Conservation (phyloP, 73 alveolate genomes). For the Blepharisma japonicum region DNA sequence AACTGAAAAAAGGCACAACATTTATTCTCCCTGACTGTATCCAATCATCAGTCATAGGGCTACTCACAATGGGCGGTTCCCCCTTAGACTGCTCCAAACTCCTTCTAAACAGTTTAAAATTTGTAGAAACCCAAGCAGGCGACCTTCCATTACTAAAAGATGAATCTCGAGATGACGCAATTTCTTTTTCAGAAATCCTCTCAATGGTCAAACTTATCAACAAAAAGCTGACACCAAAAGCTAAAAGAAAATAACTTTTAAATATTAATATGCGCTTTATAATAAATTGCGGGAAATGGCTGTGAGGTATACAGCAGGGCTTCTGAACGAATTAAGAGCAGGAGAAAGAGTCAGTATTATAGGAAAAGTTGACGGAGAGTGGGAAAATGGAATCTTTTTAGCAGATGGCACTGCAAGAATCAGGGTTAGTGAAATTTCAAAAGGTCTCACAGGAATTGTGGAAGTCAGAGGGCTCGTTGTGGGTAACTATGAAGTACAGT, state of each 20-base stretch:
- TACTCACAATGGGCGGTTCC: conserved; percentile 69
- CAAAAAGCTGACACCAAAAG: conserved; percentile 18
- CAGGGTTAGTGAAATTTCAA: background rate
- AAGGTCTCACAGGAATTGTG: background rate
- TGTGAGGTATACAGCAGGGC: background rate
- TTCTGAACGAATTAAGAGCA: background rate
- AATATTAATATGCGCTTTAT: background rate
- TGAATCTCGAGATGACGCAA: conserved; percentile 14
- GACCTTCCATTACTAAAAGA: background rate
- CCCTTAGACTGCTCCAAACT: conserved; percentile 35
- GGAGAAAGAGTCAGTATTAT: background rate
- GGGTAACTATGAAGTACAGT: background rate
- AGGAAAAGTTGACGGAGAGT: conserved; percentile 16
- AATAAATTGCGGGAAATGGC: conserved; percentile 22
- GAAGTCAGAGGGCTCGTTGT: conserved; percentile 9
- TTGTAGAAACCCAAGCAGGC: conserved; percentile 57
- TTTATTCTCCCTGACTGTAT: conserved; percentile 77
- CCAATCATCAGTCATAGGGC: conserved; percentile 74
- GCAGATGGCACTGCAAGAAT: background rate
- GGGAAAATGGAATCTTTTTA: background rate
- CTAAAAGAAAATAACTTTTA: conserved; percentile 9
- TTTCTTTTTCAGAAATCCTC: conserved; percentile 8
- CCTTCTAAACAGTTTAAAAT: conserved; percentile 57
- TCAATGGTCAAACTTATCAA: conserved; percentile 22
- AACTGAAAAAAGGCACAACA: conserved; percentile 68